A percentile compares a stretch with the other conserved stretches of the same genome.
These are phyloP conservation scores for Trypanosoma rangeli DNA, from an alignment of 208 protist genomes.

Conservation along the genomic window DNA sequence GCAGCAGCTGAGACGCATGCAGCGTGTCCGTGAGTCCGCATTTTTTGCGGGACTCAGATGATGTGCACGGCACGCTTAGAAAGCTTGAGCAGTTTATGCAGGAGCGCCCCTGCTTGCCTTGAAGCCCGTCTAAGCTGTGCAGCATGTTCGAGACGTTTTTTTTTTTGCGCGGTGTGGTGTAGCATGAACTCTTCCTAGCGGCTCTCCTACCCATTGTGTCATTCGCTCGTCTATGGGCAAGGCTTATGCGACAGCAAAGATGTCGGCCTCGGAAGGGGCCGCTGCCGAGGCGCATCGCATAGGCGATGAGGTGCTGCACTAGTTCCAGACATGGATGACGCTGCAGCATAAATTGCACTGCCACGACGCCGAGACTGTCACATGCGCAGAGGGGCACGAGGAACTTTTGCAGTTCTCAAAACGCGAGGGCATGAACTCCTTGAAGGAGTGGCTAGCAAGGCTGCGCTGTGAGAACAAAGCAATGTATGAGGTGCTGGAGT, in stretches of 20 bases:
- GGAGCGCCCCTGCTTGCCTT: not conserved
- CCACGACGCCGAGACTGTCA: constrained; percentile 7
- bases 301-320: not conserved
- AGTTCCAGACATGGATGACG: not conserved
- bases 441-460: constrained; percentile 21
- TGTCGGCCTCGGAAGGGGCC: not conserved
- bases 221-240: not conserved
- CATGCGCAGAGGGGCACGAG: constrained; percentile 23
- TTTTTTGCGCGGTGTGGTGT: not conserved
- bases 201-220: not conserved
- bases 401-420: constrained; percentile 20
- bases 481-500: constrained; percentile 36
- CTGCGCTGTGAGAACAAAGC: constrained; percentile 30
- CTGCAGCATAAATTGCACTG: not conserved
- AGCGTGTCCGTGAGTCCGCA: constrained; percentile 36
- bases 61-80: constrained; percentile 24
- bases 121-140: not conserved
- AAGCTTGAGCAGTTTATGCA: constrained; percentile 23
- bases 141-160: not conserved
- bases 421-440: constrained; percentile 29
- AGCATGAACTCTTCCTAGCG: not conserved
- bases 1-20: constrained; percentile 25
- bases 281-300: not conserved
- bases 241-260: not conserved
- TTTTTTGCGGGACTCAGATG: constrained; percentile 21